A percentile compares a stretch with the other conserved stretches of the same genome.
phyloP scores from a whole-genome alignment of 2,329 filamentous ascomycete species.

The Paraphoma chrysanthemicola region DNA sequence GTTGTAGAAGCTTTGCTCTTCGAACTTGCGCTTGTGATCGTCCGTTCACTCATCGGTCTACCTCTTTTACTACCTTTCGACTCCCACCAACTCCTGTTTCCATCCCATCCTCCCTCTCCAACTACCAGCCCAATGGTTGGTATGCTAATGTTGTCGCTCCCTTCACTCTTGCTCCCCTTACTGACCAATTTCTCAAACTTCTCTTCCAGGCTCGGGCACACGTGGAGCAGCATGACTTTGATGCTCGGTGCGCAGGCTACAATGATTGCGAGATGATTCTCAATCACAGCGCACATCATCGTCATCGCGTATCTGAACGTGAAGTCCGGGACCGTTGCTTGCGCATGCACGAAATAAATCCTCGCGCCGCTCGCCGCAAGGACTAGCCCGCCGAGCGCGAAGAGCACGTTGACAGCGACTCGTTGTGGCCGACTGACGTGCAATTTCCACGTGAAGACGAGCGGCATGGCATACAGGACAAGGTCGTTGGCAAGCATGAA shows the following conservation, averaged over 20 bases:
- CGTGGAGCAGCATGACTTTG: slow-evolving; percentile 34
- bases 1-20: slow-evolving; percentile 2
- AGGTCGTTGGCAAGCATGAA: slow-evolving; percentile 50
- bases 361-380: slow-evolving; percentile 36
- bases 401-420: slow-evolving; percentile 44
- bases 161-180: slow-evolving; percentile 12
- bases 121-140: neutral
- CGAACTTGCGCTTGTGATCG: slow-evolving; percentile 3
- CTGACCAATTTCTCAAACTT: slow-evolving; percentile 28
- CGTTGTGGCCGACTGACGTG: slow-evolving; percentile 39
- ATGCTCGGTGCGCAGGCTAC: slow-evolving; percentile 45
- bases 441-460: slow-evolving; percentile 47
- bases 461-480: slow-evolving; percentile 48
- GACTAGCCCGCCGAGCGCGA: slow-evolving; percentile 41
- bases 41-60: neutral
- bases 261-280: slow-evolving; percentile 47
- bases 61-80: neutral
- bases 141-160: slow-evolving; percentile 6
- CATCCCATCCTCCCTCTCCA: slow-evolving; percentile 1
- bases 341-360: slow-evolving; percentile 32
- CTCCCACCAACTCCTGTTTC: neutral
- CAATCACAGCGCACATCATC: slow-evolving; percentile 45
- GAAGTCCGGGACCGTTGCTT: slow-evolving; percentile 30
- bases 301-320: slow-evolving; percentile 32
- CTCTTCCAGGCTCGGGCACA: slow-evolving; percentile 30